Conservation (phyloP, 2,329 filamentous ascomycete genomes). For the Trichoderma sp. region DNA sequence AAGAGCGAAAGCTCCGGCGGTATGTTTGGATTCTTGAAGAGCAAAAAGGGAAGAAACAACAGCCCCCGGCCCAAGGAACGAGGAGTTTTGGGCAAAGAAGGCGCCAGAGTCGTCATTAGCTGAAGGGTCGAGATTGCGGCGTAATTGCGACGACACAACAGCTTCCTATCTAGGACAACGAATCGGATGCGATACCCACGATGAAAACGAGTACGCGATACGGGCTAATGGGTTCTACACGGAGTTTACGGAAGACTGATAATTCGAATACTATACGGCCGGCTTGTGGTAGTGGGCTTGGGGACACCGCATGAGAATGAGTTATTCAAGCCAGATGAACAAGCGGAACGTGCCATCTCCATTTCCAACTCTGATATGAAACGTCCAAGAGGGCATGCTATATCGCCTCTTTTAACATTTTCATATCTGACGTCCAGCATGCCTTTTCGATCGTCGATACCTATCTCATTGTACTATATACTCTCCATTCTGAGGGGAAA, state of each 20-base stretch:
- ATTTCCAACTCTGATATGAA: not conserved
- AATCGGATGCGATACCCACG: slow-evolving; percentile 21
- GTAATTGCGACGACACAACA: not conserved
- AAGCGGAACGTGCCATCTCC: not conserved
- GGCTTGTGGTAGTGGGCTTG: not conserved
- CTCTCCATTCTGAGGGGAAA: not conserved
- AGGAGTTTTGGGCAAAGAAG: slow-evolving; percentile 92
- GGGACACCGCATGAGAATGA: not conserved
- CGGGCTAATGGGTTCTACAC: slow-evolving; percentile 16
- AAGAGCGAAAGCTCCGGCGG: slow-evolving; percentile 66
- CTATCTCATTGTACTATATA: slow-evolving; percentile 23
- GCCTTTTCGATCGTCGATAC: slow-evolving; percentile 22
- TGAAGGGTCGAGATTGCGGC: slow-evolving; percentile 38
- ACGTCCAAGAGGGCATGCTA: not conserved
- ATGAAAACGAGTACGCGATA: slow-evolving; percentile 16
- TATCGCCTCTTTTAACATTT: not conserved
- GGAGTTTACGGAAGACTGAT: slow-evolving; percentile 20
- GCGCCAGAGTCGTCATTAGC: slow-evolving; percentile 78
- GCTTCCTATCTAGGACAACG: not conserved
- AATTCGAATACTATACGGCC: not conserved
- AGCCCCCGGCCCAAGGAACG: slow-evolving; percentile 94
- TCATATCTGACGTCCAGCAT: not conserved
- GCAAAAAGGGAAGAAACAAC: slow-evolving; percentile 86
- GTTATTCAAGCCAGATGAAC: not conserved
- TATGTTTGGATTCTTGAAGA: slow-evolving; percentile 85